Evolutionary conservation across 2,329 filamentous ascomycete genomes (phyloP).

Genomic region (Alternaria consortialis): DNA sequence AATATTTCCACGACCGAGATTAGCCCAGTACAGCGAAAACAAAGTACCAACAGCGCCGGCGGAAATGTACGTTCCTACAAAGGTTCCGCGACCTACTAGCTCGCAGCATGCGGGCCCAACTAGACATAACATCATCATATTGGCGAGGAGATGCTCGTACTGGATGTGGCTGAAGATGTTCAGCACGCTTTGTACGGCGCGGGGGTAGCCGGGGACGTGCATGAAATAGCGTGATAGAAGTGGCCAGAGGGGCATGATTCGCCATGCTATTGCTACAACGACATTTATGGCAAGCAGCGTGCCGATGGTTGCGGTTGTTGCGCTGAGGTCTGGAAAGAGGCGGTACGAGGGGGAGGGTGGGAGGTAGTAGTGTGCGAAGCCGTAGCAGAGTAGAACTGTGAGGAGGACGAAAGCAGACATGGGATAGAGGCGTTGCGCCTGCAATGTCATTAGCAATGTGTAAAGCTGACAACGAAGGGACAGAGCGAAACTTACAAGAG

Average conservation of each 20-base stretch:
- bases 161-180: constrained; percentile 75
- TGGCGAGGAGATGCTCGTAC: constrained; percentile 65
- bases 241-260: constrained; percentile 70
- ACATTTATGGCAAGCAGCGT: constrained; percentile 69
- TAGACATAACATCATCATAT: constrained; percentile 72
- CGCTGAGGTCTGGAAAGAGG: constrained; percentile 45
- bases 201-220: constrained; percentile 63
- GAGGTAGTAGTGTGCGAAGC: constrained; percentile 45
- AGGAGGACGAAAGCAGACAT: constrained; percentile 47
- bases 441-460: constrained; percentile 1
- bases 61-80: constrained; percentile 47
- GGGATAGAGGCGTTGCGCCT: constrained; percentile 49
- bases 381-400: constrained; percentile 34
- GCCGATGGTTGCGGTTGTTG: constrained; percentile 60
- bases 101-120: constrained; percentile 63
- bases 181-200: constrained; percentile 68
- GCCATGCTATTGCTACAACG: constrained; percentile 67
- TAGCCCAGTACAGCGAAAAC: constrained; percentile 44
- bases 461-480: neutral
- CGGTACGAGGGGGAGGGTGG: constrained; percentile 44
- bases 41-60: constrained; percentile 47
- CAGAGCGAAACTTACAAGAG: constrained; percentile 35
- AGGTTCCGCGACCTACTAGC: constrained; percentile 47
- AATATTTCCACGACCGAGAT: constrained; percentile 40
- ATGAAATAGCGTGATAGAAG: constrained; percentile 70